Conservation (phyloP, 108 stramenopile genomes). For the Cyclostephanos tholiformis region DNA sequence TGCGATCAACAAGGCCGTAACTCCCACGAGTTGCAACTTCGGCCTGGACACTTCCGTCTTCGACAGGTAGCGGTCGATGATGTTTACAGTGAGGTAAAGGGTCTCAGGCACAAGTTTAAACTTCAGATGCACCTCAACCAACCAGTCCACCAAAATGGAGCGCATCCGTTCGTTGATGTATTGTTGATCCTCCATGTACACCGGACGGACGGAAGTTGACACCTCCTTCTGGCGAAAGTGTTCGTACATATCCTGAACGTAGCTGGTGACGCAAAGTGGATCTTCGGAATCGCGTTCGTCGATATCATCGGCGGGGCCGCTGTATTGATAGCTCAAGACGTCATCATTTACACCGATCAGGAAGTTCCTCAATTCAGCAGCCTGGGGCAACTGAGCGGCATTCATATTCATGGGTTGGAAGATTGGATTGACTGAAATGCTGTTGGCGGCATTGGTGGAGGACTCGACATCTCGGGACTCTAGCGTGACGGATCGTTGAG, state of each 20-base stretch:
- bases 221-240: slow-evolving; percentile 89
- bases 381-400: neutral
- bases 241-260: slow-evolving; percentile 95
- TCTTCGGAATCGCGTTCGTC: slow-evolving; percentile 93
- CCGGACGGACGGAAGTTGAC: slow-evolving; percentile 73
- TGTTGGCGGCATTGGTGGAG: neutral
- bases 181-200: slow-evolving; percentile 88
- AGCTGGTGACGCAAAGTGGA: slow-evolving; percentile 93
- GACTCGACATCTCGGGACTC: slow-evolving; percentile 26
- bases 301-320: slow-evolving; percentile 87
- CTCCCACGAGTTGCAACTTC: slow-evolving; percentile 98
- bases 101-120: slow-evolving; percentile 98
- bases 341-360: slow-evolving; percentile 9
- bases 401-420: slow-evolving; percentile 1
- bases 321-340: slow-evolving; percentile 66
- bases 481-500: slow-evolving; percentile 11
- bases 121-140: slow-evolving; percentile 98
- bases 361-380: slow-evolving; percentile 13
- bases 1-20: slow-evolving; percentile 95
- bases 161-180: slow-evolving; percentile 96
- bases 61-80: slow-evolving; percentile 96
- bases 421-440: neutral
- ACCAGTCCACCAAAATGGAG: slow-evolving; percentile 97
- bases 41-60: slow-evolving; percentile 68
- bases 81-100: slow-evolving; percentile 95